Conservation (phyloP, 768 basidiomycete genomes). For the Multifurca ochricompacta region DNA sequence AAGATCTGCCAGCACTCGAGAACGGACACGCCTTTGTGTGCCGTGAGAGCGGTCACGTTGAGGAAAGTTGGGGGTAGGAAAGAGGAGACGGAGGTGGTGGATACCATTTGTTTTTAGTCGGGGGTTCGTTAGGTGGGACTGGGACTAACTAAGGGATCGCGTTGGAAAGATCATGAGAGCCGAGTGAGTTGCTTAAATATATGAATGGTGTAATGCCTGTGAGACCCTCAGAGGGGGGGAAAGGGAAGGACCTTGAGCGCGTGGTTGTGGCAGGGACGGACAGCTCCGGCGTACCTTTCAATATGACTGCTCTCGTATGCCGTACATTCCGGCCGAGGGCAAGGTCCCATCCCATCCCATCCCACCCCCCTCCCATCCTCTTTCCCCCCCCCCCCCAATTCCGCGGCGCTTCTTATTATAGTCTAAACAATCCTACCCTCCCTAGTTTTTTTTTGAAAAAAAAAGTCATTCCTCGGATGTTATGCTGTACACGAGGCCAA, state of each 20-base stretch:
- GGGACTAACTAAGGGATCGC: not conserved
- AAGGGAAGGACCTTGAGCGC: too few relatives aligned
- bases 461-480: too few relatives aligned
- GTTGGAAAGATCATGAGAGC: not conserved
- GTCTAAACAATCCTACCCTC: too few relatives aligned
- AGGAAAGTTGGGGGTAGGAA: constrained; percentile 8
- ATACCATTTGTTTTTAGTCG: not conserved
- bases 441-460: too few relatives aligned
- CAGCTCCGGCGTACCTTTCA: not conserved
- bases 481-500: too few relatives aligned
- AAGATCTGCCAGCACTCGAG: constrained; percentile 27
- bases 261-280: not conserved
- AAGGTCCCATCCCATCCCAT: too few relatives aligned
- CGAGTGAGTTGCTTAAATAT: not conserved
- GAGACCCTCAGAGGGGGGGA: too few relatives aligned
- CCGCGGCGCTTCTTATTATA: too few relatives aligned
- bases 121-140: not conserved
- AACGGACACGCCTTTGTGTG: constrained; percentile 11
- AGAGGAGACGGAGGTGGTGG: not conserved
- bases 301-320: not conserved
- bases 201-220: not conserved
- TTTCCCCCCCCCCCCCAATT: too few relatives aligned
- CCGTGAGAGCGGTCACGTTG: constrained; percentile 16
- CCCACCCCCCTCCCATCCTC: too few relatives aligned
- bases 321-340: not conserved